A percentile compares a stretch with the other conserved stretches of the same genome.
phyloP scores from a whole-genome alignment of 2,329 filamentous ascomycete species.

The Ramularia endophylla region DNA sequence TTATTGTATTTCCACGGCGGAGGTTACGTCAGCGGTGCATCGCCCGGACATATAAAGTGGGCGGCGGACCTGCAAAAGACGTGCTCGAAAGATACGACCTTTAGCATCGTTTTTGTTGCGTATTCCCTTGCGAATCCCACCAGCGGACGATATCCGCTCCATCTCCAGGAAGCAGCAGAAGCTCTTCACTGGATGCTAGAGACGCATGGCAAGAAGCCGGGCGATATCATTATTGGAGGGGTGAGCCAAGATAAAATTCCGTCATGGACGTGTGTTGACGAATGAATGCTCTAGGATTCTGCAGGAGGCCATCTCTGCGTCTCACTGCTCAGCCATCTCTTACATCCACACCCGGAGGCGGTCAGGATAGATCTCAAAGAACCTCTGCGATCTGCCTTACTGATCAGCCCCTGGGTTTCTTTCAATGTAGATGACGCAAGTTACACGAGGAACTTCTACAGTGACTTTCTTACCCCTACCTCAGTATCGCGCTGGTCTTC shows the following conservation, averaged over 20 bases:
- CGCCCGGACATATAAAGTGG: constrained; percentile 45
- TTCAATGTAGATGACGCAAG: constrained; percentile 43
- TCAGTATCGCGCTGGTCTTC: constrained; percentile 41
- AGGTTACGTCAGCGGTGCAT: constrained; percentile 49
- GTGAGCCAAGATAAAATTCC: no score
- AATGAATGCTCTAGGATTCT: constrained; percentile 35
- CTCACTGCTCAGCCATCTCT: constrained; percentile 44
- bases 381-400: constrained; percentile 45
- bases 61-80: constrained; percentile 39
- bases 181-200: constrained; percentile 40
- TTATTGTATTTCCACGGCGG: constrained; percentile 49
- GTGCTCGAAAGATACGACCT: constrained; percentile 35
- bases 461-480: constrained; percentile 44
- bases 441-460: constrained; percentile 42
- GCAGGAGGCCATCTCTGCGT: constrained; percentile 48
- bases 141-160: constrained; percentile 41
- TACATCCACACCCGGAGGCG: constrained; percentile 51
- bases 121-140: constrained; percentile 50
- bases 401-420: constrained; percentile 55
- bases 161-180: constrained; percentile 43
- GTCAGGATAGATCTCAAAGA: constrained; percentile 33
- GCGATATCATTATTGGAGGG: constrained; percentile 23
- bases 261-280: no score
- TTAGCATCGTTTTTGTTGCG: constrained; percentile 48
- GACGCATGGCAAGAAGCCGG: constrained; percentile 30